phyloP scores from a whole-genome alignment of 202 grass and related monocot genomes.

The Setaria italica region DNA sequence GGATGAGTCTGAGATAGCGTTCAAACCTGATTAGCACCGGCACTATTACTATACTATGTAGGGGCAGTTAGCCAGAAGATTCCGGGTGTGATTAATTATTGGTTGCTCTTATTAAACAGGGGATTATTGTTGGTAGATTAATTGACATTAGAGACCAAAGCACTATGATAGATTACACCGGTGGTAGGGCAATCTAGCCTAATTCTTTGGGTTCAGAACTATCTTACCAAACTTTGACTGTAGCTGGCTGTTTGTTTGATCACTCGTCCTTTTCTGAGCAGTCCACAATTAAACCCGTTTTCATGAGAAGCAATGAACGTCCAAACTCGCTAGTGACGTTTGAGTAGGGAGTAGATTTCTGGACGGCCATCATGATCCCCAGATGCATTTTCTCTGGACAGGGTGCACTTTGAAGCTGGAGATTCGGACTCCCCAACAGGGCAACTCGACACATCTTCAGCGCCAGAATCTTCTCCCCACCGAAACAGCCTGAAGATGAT shows the following conservation, averaged over 20 bases:
- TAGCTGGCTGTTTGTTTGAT: conserved; percentile 6
- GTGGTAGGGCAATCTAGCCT: conserved; percentile 48
- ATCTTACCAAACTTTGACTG: conserved; percentile 44
- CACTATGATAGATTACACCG: conserved; percentile 8
- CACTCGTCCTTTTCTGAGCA: not conserved
- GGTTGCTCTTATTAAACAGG: conserved; percentile 15
- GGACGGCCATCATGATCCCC: conserved; percentile 2
- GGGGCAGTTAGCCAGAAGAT: conserved; percentile 45
- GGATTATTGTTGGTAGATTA: conserved; percentile 5
- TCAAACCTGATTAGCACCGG: conserved; percentile 34
- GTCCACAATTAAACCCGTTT: not conserved
- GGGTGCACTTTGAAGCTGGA: conserved; percentile 17
- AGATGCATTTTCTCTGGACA: not conserved
- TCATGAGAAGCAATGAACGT: conserved; percentile 1
- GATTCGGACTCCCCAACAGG: not conserved
- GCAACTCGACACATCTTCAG: conserved; percentile 25
- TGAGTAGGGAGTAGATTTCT: not conserved
- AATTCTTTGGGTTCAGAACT: conserved; percentile 39
- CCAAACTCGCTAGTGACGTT: not conserved
- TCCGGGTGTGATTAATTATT: conserved; percentile 25
- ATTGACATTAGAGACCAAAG: conserved; percentile 33
- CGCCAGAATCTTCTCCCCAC: conserved; percentile 24
- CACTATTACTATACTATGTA: not conserved
- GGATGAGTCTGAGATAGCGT: conserved; percentile 51
- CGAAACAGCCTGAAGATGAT: conserved; percentile 36